Conservation (phyloP, 1,284 basidiomycete species). For the Cryptococcus neoformans region DNA sequence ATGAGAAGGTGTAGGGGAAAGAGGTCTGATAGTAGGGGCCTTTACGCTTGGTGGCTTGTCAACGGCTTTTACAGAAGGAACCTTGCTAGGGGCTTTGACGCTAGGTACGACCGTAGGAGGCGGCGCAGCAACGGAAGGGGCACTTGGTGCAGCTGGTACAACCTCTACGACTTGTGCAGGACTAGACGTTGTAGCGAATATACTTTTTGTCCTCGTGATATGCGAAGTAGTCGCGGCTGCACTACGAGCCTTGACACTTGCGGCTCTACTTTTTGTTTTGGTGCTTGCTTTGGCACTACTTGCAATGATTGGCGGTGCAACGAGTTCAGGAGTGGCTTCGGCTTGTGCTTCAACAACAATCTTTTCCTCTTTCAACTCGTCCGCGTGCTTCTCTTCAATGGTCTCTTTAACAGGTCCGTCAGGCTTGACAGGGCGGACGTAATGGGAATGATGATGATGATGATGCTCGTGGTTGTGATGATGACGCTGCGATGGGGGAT, state of each 20-base stretch:
- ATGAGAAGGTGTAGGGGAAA: constrained; percentile 21
- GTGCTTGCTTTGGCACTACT: neutral
- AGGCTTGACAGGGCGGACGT: constrained; percentile 13
- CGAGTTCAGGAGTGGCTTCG: neutral
- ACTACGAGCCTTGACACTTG: too few species aligned
- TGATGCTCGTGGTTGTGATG: constrained; percentile 18
- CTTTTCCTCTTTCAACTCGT: neutral
- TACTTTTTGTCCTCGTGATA: too few species aligned
- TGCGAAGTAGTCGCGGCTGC: too few species aligned
- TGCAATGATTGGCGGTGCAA: neutral
- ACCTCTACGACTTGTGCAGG: neutral
- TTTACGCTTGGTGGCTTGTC: constrained; percentile 14
- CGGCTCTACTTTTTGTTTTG: constrained; percentile 1
- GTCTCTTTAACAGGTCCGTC: constrained; percentile 7
- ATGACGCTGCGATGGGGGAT: constrained; percentile 6
- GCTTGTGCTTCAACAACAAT: constrained; percentile 3
- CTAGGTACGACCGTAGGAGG: neutral
- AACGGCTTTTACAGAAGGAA: constrained; percentile 6
- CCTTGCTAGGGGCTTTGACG: neutral
- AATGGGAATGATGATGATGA: constrained; percentile 22
- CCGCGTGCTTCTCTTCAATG: neutral
- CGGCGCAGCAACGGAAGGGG: neutral
- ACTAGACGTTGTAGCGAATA: too few species aligned
- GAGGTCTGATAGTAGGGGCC: constrained; percentile 6
- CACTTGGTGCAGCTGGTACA: neutral